Percentiles rank a stretch among this genome's conserved stretches.
Conservation (phyloP, 805 yeast species). For the Yarrowia yakushimensis region DNA sequence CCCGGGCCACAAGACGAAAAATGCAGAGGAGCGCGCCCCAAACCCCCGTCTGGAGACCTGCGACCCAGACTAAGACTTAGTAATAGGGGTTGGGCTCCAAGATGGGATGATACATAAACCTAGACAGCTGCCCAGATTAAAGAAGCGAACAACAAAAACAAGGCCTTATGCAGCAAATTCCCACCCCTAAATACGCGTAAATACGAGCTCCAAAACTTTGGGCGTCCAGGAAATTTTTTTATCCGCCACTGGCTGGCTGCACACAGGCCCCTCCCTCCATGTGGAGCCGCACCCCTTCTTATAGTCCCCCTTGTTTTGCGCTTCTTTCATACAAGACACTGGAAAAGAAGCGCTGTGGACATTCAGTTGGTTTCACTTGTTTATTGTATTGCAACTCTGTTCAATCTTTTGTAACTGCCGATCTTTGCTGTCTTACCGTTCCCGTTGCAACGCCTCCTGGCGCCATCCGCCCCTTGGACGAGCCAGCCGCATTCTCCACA, state of each 20-base stretch:
- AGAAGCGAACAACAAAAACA: neutral
- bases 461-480: neutral
- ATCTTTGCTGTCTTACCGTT: slow-evolving; percentile 13
- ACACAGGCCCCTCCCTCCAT: neutral
- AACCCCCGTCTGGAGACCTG: neutral
- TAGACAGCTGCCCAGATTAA: neutral
- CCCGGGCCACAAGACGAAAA: no score
- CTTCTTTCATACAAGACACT: neutral
- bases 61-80: neutral
- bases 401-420: slow-evolving; percentile 13
- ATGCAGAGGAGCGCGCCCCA: no score
- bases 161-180: neutral
- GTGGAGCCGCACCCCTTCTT: neutral
- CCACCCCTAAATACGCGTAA: neutral
- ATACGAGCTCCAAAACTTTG: neutral
- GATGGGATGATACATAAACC: neutral
- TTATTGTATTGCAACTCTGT: neutral
- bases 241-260: neutral
- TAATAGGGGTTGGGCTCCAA: neutral
- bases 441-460: slow-evolving; percentile 5
- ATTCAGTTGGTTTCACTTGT: neutral
- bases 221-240: neutral
- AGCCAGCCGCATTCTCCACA: neutral
- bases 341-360: neutral
- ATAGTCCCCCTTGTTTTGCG: no score